Base-by-base conservation (phyloP, 331 rosid genomes). In the Malus hybrid region DNA sequence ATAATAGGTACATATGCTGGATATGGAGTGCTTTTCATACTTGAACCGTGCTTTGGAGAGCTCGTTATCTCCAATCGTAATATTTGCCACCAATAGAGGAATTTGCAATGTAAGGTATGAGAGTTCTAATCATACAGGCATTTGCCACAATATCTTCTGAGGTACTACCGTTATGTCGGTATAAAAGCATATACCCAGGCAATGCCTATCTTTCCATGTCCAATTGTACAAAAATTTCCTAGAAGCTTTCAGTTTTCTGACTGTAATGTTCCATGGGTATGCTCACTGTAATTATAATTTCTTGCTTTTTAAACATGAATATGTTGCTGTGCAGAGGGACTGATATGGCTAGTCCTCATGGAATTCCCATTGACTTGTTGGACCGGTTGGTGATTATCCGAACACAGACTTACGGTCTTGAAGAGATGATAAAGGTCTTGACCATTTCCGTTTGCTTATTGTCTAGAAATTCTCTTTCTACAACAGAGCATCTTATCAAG, bases 1-100 rank as follows among this genome's bases (percentile, higher is more conserved):
- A 65, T 67, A 73, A 55, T 91, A 94, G 99, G 99, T 94, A 82
- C 97, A 94, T 81, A 94, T 94, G 97, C 88, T 94, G 81, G 99
- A 94, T 74, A 91, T 94, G 99, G 99, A 94, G 83, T 90, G 99
- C 77, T 94, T 94, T 89, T 94, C 99, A 0, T 94, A 91, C 83
- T 42, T 94, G 84, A 94, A 91, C 76, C 92, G 96, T 70, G 99
- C 99, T 66, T 90, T 94, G 75, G 99, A 94, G 88, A 91, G 99
- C 84, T 88, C 99, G 18, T 80, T 92, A 24, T 94, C 99, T 75
- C 99, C 99, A 22, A 94, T 94, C 12, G 97, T 94, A 73, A 94
- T 94, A 69, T 90, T 94, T 86, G 97, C 99, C 34, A 94, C 99
- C 53, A 94, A 94, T 55, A 90, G 99, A 90, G 99, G 99, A 78